Evolutionary conservation across 2,329 filamentous ascomycete species (phyloP).

Genomic region (Phialemoniopsis sp.): DNA sequence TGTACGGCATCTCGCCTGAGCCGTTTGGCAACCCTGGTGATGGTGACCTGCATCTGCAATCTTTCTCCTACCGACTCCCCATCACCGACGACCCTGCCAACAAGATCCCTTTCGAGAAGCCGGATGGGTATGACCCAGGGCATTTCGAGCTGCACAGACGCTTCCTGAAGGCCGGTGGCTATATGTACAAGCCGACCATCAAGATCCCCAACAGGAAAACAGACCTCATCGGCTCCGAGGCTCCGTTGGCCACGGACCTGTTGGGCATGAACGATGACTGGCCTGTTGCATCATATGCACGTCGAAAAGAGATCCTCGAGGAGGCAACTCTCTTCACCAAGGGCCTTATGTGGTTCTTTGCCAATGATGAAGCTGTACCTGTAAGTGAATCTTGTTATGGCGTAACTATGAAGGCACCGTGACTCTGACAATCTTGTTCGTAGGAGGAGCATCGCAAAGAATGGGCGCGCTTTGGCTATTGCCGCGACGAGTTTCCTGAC

Average conservation of each 20-base stretch:
- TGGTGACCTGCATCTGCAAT: slow-evolving; percentile 12
- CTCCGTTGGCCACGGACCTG: slow-evolving; percentile 13
- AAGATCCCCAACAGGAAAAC: slow-evolving; percentile 10
- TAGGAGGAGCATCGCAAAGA: slow-evolving; percentile 9
- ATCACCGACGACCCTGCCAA: slow-evolving; percentile 11
- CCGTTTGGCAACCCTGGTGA: slow-evolving; percentile 8
- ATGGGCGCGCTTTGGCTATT: slow-evolving; percentile 16
- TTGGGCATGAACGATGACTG: slow-evolving; percentile 14
- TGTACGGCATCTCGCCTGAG: slow-evolving; percentile 12
- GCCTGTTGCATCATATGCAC: slow-evolving; percentile 5
- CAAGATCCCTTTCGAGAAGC: slow-evolving; percentile 9
- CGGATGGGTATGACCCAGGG: slow-evolving; percentile 11
- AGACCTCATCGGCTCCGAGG: slow-evolving; percentile 11
- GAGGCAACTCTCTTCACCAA: slow-evolving; percentile 11
- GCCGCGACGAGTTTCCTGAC: slow-evolving; percentile 17
- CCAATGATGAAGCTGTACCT: slow-evolving; percentile 9
- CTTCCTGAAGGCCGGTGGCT: slow-evolving; percentile 4
- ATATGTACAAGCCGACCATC: slow-evolving; percentile 8
- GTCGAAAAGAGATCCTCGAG: slow-evolving; percentile 8
- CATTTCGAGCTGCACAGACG: slow-evolving; percentile 11
- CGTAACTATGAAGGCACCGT: no score
- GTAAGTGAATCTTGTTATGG: no score
- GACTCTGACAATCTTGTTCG: neutral
- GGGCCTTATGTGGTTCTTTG: slow-evolving; percentile 11
- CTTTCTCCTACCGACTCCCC: slow-evolving; percentile 14